Base-by-base conservation (phyloP, 2,329 filamentous ascomycete species). In the Hypoxylon sp. region DNA sequence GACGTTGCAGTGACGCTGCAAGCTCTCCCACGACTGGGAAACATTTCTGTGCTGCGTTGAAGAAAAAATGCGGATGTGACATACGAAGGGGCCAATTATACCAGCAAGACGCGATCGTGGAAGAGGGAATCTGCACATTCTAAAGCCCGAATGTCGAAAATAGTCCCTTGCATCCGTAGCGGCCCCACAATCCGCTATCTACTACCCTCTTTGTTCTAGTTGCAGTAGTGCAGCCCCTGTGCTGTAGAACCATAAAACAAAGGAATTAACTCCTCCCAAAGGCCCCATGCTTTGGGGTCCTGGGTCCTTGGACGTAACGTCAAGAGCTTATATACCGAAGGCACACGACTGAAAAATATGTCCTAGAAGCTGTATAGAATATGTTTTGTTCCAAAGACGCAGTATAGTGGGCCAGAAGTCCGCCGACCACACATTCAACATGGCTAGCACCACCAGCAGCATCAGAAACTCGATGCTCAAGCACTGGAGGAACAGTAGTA, bases 141-240 rank as follows among this genome's bases (percentile, higher is more conserved):
- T 21, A 41, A 64, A 55, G 49, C 57, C 57, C 34, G 34, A 64
- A 34, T 9, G 28, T 13, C 13, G n/a, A 59, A 68, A 69, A 48
- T 69, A 69, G 66, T 69, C 66, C 66, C 63, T 66, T 66, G 63
- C 66, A 69, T 65, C 61, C 38, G 62, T 66, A 63, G 58, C 58
- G 58, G 58, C 50, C 58, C 65, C 63, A 50, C 66, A 50, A 55
- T 41, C 63, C 62, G 59, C 55, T 60, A 41, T 36, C 28, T 49
- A 55, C 57, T 69, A 23, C 63, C 63, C 43, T 60, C 48, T 60
- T 51, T 3, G 66, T 57, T 52, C 66, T 66, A 65, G 23, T 23
- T 23, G 23, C 23, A 23, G 23, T 23, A 23, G 66, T 34, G 50
- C 32, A 28, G 41, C 19, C 34, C 30, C 41, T 36, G 30, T 7